Conservation (phyloP, 495 filamentous ascomycete species). For the Lasiosphaeria miniovina region DNA sequence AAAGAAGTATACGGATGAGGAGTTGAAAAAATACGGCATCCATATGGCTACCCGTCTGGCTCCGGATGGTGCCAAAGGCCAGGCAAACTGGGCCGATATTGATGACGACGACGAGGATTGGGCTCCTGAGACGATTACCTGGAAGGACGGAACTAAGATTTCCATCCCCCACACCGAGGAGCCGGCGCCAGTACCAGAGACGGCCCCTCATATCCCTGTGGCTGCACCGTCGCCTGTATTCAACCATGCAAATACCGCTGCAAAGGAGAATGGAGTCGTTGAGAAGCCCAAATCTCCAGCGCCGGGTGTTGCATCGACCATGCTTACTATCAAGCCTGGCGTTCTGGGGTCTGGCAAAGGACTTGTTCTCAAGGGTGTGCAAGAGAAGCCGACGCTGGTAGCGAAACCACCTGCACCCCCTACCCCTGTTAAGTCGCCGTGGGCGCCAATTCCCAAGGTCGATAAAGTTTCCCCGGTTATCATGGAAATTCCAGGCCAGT, state of each 20-base stretch:
- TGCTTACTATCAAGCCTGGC: conserved; percentile 32
- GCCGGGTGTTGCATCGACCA: conserved; percentile 34
- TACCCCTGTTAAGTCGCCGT: conserved; percentile 80
- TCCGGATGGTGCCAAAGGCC: conserved; percentile 71
- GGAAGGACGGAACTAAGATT: conserved; percentile 95
- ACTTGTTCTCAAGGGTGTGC: conserved; percentile 61
- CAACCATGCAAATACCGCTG: background rate
- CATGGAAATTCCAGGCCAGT: conserved; percentile 37
- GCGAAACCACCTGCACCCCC: conserved; percentile 73
- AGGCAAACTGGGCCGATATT: conserved; percentile 96
- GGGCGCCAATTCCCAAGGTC: conserved; percentile 81
- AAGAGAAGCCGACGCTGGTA: conserved; percentile 73
- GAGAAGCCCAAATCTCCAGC: conserved; percentile 41
- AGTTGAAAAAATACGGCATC: conserved; percentile 93
- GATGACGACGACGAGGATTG: conserved; percentile 98
- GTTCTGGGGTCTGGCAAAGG: conserved; percentile 47
- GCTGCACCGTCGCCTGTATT: conserved; percentile 1
- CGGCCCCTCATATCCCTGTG: conserved; percentile 27
- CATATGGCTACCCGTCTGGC: conserved; percentile 91
- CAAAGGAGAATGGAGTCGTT: conserved; percentile 19
- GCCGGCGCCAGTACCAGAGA: conserved; percentile 30
- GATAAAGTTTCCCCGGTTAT: conserved; percentile 72
- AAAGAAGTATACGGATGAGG: conserved; percentile 95
- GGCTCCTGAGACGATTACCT: conserved; percentile 93
- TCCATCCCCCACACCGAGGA: conserved; percentile 66